phyloP scores from a whole-genome alignment of 495 filamentous ascomycete genomes.

The Aspergillus sclerotiicarbonarius region DNA sequence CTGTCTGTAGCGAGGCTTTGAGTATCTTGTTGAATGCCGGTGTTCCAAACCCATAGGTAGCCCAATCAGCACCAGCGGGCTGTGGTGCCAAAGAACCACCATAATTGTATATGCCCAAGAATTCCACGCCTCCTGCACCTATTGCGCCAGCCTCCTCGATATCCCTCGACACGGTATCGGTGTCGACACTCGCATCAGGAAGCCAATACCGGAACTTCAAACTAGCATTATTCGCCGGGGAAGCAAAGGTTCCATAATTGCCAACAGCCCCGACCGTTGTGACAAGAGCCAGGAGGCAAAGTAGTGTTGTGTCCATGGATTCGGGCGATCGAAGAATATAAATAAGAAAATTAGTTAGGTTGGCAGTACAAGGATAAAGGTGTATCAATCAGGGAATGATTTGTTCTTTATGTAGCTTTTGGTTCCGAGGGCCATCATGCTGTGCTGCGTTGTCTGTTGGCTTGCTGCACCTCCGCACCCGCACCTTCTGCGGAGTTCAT shows the following conservation, averaged over 20 bases:
- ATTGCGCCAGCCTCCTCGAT: slow-evolving; percentile 30
- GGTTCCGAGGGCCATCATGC: no score
- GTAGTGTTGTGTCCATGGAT: no score
- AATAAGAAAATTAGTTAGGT: no score
- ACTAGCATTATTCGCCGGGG: slow-evolving; percentile 22
- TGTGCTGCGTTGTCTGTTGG: no score
- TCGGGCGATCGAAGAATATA: no score
- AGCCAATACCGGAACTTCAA: slow-evolving; percentile 38
- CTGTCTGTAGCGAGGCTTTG: slow-evolving; percentile 32
- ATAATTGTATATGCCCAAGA: slow-evolving; percentile 43
- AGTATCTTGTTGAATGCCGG: slow-evolving; percentile 38
- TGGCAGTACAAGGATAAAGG: no score
- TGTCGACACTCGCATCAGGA: slow-evolving; percentile 42
- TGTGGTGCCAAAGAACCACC: slow-evolving; percentile 20
- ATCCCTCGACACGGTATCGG: slow-evolving; percentile 27
- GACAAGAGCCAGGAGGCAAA: no score
- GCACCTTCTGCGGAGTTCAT: no score
- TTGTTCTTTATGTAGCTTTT: no score
- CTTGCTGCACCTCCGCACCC: no score
- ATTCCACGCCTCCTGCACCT: slow-evolving; percentile 44
- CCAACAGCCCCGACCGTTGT: no score
- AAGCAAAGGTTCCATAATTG: slow-evolving; percentile 28
- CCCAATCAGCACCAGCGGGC: slow-evolving; percentile 40
- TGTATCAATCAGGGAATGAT: no score
- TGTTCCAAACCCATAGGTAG: slow-evolving; percentile 47